phyloP scores from a whole-genome alignment of 306 rosid genomes.

The Gastrolobium bilobum region DNA sequence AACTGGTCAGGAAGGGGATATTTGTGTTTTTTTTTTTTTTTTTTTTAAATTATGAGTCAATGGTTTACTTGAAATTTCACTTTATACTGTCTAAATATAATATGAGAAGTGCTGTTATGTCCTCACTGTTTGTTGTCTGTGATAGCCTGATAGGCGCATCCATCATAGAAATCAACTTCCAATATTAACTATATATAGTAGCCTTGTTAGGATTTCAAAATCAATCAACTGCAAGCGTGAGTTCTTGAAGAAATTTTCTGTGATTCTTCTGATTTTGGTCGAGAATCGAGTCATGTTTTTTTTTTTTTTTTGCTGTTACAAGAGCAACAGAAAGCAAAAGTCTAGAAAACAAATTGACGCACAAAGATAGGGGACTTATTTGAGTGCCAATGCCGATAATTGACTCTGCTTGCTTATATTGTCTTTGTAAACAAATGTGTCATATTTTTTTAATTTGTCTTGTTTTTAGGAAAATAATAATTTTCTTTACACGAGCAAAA shows the following conservation, averaged over 20 bases:
- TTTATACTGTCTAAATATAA: neutral
- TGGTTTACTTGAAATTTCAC: conserved; percentile 26
- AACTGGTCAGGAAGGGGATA: neutral
- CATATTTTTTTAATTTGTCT: neutral
- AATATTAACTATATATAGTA: neutral
- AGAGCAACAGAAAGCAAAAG: neutral
- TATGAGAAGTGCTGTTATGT: neutral
- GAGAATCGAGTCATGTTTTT: neutral
- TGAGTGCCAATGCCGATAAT: neutral
- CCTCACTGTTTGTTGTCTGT: neutral
- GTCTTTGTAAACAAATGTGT: neutral
- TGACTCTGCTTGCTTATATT: neutral
- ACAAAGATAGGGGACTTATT: neutral
- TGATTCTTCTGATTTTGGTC: too few relatives aligned
- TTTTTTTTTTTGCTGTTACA: neutral
- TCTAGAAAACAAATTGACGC: neutral
- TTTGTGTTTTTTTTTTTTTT: neutral
- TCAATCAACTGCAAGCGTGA: neutral
- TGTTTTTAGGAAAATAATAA: neutral
- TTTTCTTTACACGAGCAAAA: neutral
- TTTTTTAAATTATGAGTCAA: neutral
- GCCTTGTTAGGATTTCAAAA: neutral
- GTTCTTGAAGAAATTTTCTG: neutral
- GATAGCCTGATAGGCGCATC: neutral
- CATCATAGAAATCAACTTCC: neutral